A percentile compares a stretch with the other conserved stretches of the same genome.
phyloP scores from a whole-genome alignment of 2,329 filamentous ascomycete genomes.

The Lachnum nothofagi region DNA sequence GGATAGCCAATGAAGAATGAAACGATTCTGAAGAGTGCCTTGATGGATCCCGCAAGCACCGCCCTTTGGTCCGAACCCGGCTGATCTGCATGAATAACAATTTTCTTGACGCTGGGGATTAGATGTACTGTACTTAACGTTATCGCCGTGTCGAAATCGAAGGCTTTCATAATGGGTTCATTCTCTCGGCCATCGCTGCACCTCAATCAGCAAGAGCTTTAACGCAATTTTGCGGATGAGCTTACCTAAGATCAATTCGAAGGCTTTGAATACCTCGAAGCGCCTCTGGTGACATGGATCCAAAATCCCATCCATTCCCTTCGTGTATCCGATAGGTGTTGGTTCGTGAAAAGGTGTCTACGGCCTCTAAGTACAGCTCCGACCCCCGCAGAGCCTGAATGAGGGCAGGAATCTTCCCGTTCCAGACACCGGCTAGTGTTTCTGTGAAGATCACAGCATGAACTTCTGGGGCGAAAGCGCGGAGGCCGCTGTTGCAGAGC shows the following conservation, averaged over 20 bases:
- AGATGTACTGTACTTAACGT: too few relatives aligned
- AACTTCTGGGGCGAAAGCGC: neutral
- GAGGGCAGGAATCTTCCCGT: neutral
- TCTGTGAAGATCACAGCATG: neutral
- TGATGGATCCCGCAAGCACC: too few relatives aligned
- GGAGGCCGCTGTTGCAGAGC: neutral
- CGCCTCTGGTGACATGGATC: neutral
- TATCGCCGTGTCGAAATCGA: too few relatives aligned
- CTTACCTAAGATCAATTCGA: neutral
- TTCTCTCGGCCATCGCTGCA: neutral
- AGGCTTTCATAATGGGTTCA: neutral
- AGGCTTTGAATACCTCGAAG: neutral
- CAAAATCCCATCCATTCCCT: neutral
- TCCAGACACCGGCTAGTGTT: neutral
- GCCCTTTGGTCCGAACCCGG: too few relatives aligned
- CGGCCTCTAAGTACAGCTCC: neutral
- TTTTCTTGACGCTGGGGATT: too few relatives aligned
- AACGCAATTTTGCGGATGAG: neutral
- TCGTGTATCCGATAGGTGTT: neutral
- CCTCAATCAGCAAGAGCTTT: neutral
- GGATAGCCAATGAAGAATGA: too few relatives aligned
- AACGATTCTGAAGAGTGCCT: too few relatives aligned
- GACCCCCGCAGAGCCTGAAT: neutral
- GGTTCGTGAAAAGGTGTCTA: neutral
- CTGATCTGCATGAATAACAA: too few relatives aligned